Conservation (phyloP, 768 basidiomycete species). For the Galerina marginata region DNA sequence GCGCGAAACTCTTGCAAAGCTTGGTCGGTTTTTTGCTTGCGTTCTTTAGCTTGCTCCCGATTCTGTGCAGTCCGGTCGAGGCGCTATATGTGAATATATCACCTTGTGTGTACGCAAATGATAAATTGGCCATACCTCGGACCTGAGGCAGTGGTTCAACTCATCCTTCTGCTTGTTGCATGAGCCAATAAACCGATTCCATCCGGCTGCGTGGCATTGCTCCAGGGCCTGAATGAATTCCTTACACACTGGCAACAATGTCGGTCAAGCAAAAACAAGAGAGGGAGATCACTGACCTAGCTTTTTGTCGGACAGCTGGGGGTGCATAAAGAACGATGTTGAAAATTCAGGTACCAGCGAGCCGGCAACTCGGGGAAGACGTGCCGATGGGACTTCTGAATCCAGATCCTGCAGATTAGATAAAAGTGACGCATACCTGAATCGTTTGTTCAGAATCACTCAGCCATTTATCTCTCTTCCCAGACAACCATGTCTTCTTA, state of each 20-base stretch:
- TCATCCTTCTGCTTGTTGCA: slow-evolving; percentile 74
- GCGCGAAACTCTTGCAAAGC: slow-evolving; percentile 67
- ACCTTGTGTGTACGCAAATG: slow-evolving; percentile 9
- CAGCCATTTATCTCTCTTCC: slow-evolving; percentile 19
- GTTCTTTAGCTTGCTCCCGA: slow-evolving; percentile 62
- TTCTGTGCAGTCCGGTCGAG: slow-evolving; percentile 63
- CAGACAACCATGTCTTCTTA: slow-evolving; percentile 48
- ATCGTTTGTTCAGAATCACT: slow-evolving; percentile 6
- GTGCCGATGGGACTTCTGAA: slow-evolving; percentile 21
- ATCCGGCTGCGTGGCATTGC: slow-evolving; percentile 65
- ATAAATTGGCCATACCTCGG: slow-evolving; percentile 56
- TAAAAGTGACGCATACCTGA: not conserved
- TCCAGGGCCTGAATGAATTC: slow-evolving; percentile 82
- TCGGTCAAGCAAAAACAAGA: not conserved
- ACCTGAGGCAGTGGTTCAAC: slow-evolving; percentile 71
- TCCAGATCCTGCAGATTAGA: slow-evolving; percentile 20
- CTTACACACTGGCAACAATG: slow-evolving; percentile 58
- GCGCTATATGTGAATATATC: slow-evolving; percentile 46
- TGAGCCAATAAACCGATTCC: slow-evolving; percentile 69
- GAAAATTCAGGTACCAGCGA: not conserved
- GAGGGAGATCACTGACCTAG: slow-evolving; percentile 42
- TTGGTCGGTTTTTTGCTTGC: slow-evolving; percentile 59
- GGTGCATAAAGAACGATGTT: slow-evolving; percentile 54
- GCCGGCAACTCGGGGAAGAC: slow-evolving; percentile 11
- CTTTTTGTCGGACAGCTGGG: slow-evolving; percentile 73